These are phyloP conservation scores for Diplodia corticola DNA, from an alignment of 2,329 filamentous ascomycete species.

Conservation along the genomic window DNA sequence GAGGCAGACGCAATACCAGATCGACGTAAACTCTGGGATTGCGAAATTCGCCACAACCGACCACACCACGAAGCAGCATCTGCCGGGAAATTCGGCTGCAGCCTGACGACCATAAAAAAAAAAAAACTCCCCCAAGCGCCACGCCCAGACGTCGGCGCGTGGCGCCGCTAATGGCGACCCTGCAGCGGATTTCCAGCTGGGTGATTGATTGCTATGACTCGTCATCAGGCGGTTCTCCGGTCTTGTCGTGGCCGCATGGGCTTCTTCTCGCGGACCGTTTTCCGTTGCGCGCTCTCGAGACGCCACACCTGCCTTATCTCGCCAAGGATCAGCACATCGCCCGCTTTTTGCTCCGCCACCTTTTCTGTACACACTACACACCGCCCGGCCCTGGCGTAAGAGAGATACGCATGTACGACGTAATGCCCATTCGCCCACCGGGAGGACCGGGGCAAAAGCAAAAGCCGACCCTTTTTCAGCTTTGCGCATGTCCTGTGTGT, in stretches of 20 bases:
- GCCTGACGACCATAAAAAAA: not conserved
- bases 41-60: not conserved
- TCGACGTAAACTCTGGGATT: no score
- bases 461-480: no score
- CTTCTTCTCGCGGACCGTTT: not conserved
- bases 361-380: not conserved
- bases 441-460: no score
- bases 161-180: not conserved
- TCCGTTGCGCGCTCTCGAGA: not conserved
- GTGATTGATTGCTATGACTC: no score
- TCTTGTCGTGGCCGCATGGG: no score
- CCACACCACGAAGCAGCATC: no score
- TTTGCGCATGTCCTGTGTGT: no score
- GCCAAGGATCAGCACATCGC: not conserved
- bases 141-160: not conserved
- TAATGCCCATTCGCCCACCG: no score
- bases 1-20: not conserved
- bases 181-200: not conserved
- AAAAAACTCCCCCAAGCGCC: not conserved
- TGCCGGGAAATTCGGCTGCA: not conserved
- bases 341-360: not conserved
- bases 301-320: not conserved
- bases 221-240: not conserved
- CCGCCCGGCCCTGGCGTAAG: not conserved
- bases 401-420: not conserved